Base-by-base conservation (phyloP, 2,329 filamentous ascomycete species). In the Gremmenia infestans region DNA sequence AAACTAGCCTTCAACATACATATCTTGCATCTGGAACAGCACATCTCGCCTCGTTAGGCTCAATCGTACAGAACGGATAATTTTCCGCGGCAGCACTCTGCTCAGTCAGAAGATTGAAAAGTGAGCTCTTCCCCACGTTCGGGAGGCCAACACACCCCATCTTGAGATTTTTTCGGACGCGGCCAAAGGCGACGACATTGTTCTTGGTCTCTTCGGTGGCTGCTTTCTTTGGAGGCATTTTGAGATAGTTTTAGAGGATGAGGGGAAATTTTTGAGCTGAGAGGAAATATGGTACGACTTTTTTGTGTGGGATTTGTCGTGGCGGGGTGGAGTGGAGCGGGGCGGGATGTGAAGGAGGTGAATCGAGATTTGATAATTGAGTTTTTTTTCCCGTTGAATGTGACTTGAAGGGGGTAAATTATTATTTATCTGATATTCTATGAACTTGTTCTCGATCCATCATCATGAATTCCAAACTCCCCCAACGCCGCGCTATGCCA, bases 111-210 rank as follows among this genome's bases (percentile, higher is more conserved):
- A 76, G 70, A 45, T 76, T 76, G 66, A 76, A 76, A 58, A 76
- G 59, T 47, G 71, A 74, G n/a, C 72, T 74, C 59, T 76, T 76
- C 49, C 74, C 74, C 50, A 76, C 74, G 52, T 76, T 76, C 40
- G 74, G 74, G 50, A 76, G 67, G 46, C 74, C 74, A 32, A 76
- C 74, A 60, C 74, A 76, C 55, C 74, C 74, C 74, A 76, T 76
- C 64, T 76, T 76, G 11, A 76, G 69, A 64, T 76, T 76, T 62
- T 74, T 74, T 55, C 70, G 65, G 56, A 76, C 74, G 48, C 74
- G 66, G 5, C 74, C 74, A 53, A 76, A 76, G 22, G 74, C 74
- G 32, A 76, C 73, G 57, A 76, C 74, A 71, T 76, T 76, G 63
- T 71, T 72, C 55, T 66, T 70, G 55, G 73, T 70, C 32, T 68